Evolutionary conservation across 1,284 basidiomycete genomes (phyloP), one percentile per base, ranked within the genome.

Genomic region (Mycosarcoma mackinlayi): DNA sequence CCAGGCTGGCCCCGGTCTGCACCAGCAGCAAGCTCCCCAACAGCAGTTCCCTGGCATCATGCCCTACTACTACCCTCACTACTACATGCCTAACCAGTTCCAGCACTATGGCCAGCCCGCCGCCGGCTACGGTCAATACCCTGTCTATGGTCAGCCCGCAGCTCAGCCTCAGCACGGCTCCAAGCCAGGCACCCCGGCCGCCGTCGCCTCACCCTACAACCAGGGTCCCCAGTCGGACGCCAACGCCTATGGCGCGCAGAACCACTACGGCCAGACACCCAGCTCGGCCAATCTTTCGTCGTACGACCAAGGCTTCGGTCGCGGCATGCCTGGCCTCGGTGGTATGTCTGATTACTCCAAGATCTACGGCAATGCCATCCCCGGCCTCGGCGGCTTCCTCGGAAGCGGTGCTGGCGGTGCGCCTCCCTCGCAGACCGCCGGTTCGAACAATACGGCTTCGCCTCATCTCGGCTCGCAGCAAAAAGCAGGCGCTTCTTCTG

Each of bases 11-110:
- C 67, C 67, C 21, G 66, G 62, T 27, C 52, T 70, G 14, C 74
- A 76, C 58, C 70, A 71, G 63, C 79, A 68, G 54, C 74, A 73
- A 52, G 71, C 72, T 39, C 75, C 73, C 31, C 67, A 67, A 48
- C 78, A 79, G 74, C 76, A 73, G 34, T 82, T 73, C 76, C 76
- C 79, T 8, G 77, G 78, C 50, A 70, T 81, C 60, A 79, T 80
- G 77, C 80, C 80, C 18, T 79, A 79, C 70, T 82, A 82, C 77
- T 82, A 82, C 65, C 79, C 80, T 11, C 78, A 78, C 51, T 82
- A 82, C 78, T 82, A 82, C 71, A 72, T 80, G 70, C 80, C 79
- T 28, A 78, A 77, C 73, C 80, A 82, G 63, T 82, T 81, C 78
- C 79, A 80, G 67, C 80, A 81, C 65, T 82, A 80, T 63, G 79